Evolutionary conservation across 2,329 filamentous ascomycete genomes (phyloP).

Genomic region (Endoconidiophora laricicola): DNA sequence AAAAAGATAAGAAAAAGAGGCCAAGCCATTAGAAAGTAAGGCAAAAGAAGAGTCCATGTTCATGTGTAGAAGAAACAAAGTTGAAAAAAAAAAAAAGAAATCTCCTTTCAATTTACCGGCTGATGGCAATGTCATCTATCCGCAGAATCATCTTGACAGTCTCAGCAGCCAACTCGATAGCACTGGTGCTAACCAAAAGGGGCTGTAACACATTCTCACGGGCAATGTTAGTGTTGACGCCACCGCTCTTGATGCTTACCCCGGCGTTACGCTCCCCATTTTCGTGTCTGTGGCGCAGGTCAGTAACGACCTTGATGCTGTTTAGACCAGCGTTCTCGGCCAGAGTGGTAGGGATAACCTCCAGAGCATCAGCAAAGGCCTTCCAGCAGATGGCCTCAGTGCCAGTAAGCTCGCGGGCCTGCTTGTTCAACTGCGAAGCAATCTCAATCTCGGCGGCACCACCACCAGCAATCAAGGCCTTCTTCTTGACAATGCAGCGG

Average conservation of each 20-base stretch:
- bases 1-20: too few species aligned
- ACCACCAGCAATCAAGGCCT: constrained; percentile 93
- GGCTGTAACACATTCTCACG: constrained; percentile 96
- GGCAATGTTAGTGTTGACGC: constrained; percentile 90
- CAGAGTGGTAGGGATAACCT: constrained; percentile 89
- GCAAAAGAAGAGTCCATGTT: background rate
- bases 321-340: constrained; percentile 96
- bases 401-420: constrained; percentile 66
- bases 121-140: constrained; percentile 51
- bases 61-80: background rate
- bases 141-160: constrained; percentile 87
- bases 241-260: constrained; percentile 94
- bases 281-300: constrained; percentile 83
- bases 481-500: constrained; percentile 96
- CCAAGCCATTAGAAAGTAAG: background rate
- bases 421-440: constrained; percentile 67
- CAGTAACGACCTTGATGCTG: constrained; percentile 96
- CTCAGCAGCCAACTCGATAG: constrained; percentile 91
- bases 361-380: constrained; percentile 92
- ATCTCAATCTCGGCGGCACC: constrained; percentile 96
- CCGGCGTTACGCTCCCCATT: constrained; percentile 91
- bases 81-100: background rate
- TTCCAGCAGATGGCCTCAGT: constrained; percentile 99
- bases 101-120: constrained; percentile 27
- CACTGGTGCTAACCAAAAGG: constrained; percentile 88